Evolutionary conservation across 768 basidiomycete species (phyloP), one percentile per base, ranked within the genome.

Genomic region (Russula earlei): DNA sequence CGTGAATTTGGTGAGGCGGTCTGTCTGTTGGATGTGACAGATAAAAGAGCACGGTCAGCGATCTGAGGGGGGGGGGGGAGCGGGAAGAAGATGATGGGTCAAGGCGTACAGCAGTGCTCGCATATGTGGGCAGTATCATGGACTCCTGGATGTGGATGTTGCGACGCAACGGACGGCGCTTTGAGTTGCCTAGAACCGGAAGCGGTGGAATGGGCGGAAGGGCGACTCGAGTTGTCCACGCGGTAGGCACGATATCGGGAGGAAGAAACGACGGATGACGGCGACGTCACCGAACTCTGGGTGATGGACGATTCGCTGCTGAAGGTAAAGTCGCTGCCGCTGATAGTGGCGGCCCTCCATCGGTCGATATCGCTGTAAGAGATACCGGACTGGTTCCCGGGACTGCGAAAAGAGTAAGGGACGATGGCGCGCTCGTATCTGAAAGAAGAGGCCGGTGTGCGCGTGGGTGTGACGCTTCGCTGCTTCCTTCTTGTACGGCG

Each of bases 261-360:
- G n/a, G 51, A 43, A 4, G 40, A 58, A 20, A 48, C 12, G 37
- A 52, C 50, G 25, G 58, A 62, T 11, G 60, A 51, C 9, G 44
- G 8, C 9, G 44, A 11, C 9, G 53, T 52, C 25, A 55, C 34
- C 2, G 58, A 52, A 22, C 54, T 55, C 27, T 42, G 58, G 8
- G 53, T 49, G 27, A 62, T 38, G 12, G 60, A 62, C 19, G 60
- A 62, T 42, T 40, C 53, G 45, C 54, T 55, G 7, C 60, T 62
- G 29, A 50, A 60, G 7, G 58, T 54, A 36, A 55, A 50, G 9
- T 62, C 52, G 44, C 55, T 59, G 34, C 55, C 58, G 15, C 38
- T 33, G 36, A 42, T 2, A 2, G 58, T 52, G 37, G 55, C 45
- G 2, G 33, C 2, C 5, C 58, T 49, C 55, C 57, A 58, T 10